Evolutionary conservation across 2,329 filamentous ascomycete species (phyloP).

Genomic region (Botrytis galanthina): DNA sequence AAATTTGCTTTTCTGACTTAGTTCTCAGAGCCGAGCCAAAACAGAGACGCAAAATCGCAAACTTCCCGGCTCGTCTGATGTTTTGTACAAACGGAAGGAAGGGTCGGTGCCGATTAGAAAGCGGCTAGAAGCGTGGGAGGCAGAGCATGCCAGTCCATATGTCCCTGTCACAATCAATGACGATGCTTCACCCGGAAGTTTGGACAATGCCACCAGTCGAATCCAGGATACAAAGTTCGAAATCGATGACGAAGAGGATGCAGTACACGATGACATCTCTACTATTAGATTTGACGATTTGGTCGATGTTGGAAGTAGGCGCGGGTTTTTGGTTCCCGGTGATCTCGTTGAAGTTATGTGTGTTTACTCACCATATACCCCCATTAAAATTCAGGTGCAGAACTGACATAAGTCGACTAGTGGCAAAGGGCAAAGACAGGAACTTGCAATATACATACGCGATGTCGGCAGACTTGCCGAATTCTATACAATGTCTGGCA

Average conservation of each 20-base stretch:
- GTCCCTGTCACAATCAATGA: neutral
- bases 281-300: slow-evolving; percentile 47
- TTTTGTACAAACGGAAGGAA: neutral
- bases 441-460: slow-evolving; percentile 50
- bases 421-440: slow-evolving; percentile 21
- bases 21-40: neutral
- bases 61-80: neutral
- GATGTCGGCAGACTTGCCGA: slow-evolving; percentile 43
- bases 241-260: slow-evolving; percentile 28
- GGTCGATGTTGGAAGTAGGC: slow-evolving; percentile 43
- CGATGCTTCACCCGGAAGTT: slow-evolving; percentile 14
- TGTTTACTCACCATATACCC: neutral
- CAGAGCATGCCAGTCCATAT: slow-evolving; percentile 9
- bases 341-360: slow-evolving; percentile 39
- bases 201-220: slow-evolving; percentile 23
- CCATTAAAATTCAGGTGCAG: neutral
- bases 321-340: slow-evolving; percentile 37
- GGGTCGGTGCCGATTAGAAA: slow-evolving; percentile 37
- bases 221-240: slow-evolving; percentile 5
- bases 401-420: slow-evolving; percentile 6
- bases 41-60: neutral
- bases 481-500: slow-evolving; percentile 50
- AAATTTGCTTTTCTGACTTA: neutral
- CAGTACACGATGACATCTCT: slow-evolving; percentile 30
- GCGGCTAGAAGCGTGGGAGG: slow-evolving; percentile 28